phyloP scores from a whole-genome alignment of 2,329 filamentous ascomycete genomes.

The Ceratocystis huliohia region DNA sequence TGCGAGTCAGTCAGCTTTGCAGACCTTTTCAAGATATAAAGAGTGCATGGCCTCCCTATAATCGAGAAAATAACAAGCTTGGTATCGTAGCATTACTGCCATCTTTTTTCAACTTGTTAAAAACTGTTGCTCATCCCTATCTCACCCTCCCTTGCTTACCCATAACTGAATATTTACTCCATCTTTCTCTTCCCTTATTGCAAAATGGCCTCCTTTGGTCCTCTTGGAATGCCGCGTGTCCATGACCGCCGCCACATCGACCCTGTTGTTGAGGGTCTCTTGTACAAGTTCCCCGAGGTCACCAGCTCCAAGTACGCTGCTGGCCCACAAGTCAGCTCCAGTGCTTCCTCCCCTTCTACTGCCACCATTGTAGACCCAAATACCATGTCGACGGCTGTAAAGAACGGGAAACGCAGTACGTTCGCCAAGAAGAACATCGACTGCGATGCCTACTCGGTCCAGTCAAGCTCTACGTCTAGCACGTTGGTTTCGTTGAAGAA shows the following conservation, averaged over 20 bases:
- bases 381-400: neutral
- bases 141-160: neutral
- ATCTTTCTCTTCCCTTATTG: neutral
- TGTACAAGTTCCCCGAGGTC: constrained; percentile 21
- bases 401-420: constrained; percentile 9
- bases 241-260: constrained; percentile 22
- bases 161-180: neutral
- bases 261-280: constrained; percentile 22
- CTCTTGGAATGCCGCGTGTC: constrained; percentile 19
- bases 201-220: constrained; percentile 19
- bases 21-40: neutral
- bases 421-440: neutral
- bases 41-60: neutral
- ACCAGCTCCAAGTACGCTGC: neutral
- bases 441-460: constrained; percentile 1
- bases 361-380: neutral
- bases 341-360: neutral
- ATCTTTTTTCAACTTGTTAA: neutral
- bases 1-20: neutral
- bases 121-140: neutral
- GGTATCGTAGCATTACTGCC: neutral
- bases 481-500: constrained; percentile 6
- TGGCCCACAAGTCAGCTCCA: neutral
- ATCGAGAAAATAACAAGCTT: neutral
- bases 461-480: neutral